A percentile compares a stretch with the other conserved stretches of the same genome.
These are phyloP conservation scores for Colletotrichum spaethianum DNA, from an alignment of 2,329 filamentous ascomycete genomes.

Conservation along the genomic window DNA sequence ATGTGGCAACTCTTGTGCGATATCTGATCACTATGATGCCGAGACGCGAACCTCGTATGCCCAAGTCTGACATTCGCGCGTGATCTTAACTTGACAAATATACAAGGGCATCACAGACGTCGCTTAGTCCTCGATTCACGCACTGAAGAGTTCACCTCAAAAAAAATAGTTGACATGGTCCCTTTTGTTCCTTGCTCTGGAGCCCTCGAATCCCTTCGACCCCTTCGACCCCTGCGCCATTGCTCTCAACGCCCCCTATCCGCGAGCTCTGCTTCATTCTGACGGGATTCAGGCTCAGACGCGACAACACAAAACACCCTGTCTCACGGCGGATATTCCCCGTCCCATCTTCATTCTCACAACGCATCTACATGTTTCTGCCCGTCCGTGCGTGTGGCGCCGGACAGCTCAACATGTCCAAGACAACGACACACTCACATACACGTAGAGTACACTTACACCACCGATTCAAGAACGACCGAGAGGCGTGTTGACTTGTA, in stretches of 20 bases:
- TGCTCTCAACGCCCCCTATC: background rate
- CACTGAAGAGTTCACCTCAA: background rate
- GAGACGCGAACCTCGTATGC: background rate
- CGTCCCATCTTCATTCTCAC: background rate
- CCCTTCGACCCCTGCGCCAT: background rate
- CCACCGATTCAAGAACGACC: background rate
- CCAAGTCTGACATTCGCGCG: background rate
- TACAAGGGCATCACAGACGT: background rate
- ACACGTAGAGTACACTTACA: background rate
- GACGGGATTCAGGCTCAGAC: background rate
- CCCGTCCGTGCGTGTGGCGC: background rate
- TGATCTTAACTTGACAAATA: background rate
- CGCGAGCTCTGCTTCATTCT: too few species aligned
- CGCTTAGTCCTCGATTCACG: background rate
- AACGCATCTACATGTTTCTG: background rate
- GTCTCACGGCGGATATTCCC: background rate
- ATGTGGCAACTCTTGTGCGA: background rate
- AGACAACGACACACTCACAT: background rate
- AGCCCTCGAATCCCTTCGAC: background rate
- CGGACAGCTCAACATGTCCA: background rate
- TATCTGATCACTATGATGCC: background rate
- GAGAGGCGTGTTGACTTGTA: background rate
- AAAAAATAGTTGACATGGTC: background rate
- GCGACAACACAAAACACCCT: background rate
- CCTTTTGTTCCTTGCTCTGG: background rate